phyloP scores from a whole-genome alignment of 2,329 filamentous ascomycete species.

The Trichoderma sp. region DNA sequence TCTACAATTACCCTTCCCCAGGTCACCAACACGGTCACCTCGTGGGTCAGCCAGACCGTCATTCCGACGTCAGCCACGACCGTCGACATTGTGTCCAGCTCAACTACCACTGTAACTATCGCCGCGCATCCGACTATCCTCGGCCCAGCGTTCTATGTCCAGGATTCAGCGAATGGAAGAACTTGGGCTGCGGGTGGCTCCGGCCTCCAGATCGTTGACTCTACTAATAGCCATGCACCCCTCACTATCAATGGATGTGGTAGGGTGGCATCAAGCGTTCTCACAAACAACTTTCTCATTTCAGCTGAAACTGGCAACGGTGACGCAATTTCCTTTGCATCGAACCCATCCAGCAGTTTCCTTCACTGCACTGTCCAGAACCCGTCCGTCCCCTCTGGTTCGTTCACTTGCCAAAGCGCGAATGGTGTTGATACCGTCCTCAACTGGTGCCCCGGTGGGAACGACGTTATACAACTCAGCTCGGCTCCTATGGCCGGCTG shows the following conservation, averaged over 20 bases:
- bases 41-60: background rate
- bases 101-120: background rate
- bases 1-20: background rate
- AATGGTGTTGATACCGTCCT: background rate
- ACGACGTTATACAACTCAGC: background rate
- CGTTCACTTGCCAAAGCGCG: background rate
- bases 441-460: background rate
- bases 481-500: background rate
- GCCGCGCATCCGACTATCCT: background rate
- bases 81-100: background rate
- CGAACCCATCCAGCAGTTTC: background rate
- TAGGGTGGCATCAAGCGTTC: background rate
- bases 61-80: background rate
- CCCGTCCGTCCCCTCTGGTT: background rate
- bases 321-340: background rate
- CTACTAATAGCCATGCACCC: background rate
- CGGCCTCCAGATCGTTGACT: background rate
- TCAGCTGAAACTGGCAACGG: background rate
- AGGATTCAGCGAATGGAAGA: background rate
- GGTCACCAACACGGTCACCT: background rate
- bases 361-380: background rate
- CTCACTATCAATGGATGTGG: background rate
- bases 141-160: background rate
- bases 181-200: background rate
- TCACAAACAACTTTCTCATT: background rate